A percentile compares a stretch with the other conserved stretches of the same genome.
These are phyloP conservation scores for Wallemia hederae DNA, from an alignment of 1,284 basidiomycete genomes.

Conservation along the genomic window DNA sequence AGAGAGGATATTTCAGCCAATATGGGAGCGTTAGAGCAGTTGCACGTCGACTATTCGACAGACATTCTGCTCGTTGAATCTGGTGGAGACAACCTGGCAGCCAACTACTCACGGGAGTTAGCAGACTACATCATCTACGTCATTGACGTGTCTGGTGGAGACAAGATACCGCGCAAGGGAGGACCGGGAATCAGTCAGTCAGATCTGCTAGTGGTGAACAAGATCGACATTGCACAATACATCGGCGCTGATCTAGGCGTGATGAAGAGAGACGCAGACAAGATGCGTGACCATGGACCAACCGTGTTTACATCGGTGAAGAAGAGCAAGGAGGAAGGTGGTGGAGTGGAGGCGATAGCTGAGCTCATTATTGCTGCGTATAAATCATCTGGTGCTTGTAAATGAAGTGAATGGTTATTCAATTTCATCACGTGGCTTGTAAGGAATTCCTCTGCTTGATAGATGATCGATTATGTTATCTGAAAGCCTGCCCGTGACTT, in stretches of 20 bases:
- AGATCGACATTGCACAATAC: slow-evolving; percentile 76
- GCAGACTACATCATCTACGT: slow-evolving; percentile 96
- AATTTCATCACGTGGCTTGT: neutral
- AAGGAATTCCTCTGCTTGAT: neutral
- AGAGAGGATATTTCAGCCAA: slow-evolving; percentile 94
- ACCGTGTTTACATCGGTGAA: slow-evolving; percentile 75
- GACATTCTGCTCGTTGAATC: slow-evolving; percentile 76
- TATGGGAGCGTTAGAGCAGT: slow-evolving; percentile 69
- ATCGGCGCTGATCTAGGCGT: slow-evolving; percentile 81
- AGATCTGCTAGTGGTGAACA: slow-evolving; percentile 82
- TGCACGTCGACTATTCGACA: slow-evolving; percentile 66
- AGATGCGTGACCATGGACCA: slow-evolving; percentile 80
- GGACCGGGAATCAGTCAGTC: slow-evolving; percentile 89
- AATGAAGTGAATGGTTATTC: slow-evolving; percentile 8
- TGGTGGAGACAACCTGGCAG: slow-evolving; percentile 81
- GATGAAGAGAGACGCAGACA: slow-evolving; percentile 72
- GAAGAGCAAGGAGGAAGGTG: slow-evolving; percentile 27
- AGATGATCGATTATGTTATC: neutral
- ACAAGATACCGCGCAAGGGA: slow-evolving; percentile 93
- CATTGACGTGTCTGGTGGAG: slow-evolving; percentile 46
- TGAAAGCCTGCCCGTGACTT: neutral
- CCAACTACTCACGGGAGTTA: slow-evolving; percentile 81
- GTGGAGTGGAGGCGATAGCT: slow-evolving; percentile 58
- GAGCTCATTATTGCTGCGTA: slow-evolving; percentile 63
- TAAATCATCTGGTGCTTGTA: slow-evolving; percentile 25